Base-by-base conservation (phyloP, 106 monocot species). In the Amphibolis antarctica region DNA sequence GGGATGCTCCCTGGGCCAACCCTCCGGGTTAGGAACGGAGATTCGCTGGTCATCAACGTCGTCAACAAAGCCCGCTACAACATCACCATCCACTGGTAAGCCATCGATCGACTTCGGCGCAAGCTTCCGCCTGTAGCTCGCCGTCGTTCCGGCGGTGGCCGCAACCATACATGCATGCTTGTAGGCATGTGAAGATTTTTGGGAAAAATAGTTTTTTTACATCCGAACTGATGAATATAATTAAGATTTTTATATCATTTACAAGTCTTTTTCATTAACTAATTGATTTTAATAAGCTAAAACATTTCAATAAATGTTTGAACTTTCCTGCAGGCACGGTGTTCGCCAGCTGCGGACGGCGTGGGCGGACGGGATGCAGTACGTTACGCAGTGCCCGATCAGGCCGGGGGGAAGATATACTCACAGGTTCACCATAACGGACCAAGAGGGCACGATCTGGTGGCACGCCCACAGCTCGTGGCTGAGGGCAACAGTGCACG, bases 401-500 rank as follows among this genome's bases (percentile, higher is more conserved):
- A 42, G 75, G 31, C 78, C 85, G 0, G 85, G 85, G 0, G 70
- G 58, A 14, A 82, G 69, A 62, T 86, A 82, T 72, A 82, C 76
- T 4, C 76, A 86, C 53, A 46, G 79, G 42, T 86, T 86, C 66
- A 86, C 79, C 6, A 71, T 86, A 57, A 52, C 72, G 23, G 82
- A 67, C 4, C 82, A 82, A 47, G 82, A 82, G 62, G 85, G 85
- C 17, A 86, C 85, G 1, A 55, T 86, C 6, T 86, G 78, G 78
- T 86, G 85, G 85, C 82, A 86, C 55, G 85, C 82, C 5, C 82
- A 86, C 54, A 79, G 78, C 66, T 86, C 82, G 10, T 79, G 82
- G 78, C 81, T 86, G 20, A 65, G 81, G 44, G 81, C 79, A 10
- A 82, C 85, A 7, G 85, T 86, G 12, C 72, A 86, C 27, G 85